A percentile compares a stretch with the other conserved stretches of the same genome.
These are phyloP conservation scores for Akanthomyces lecanii DNA, from an alignment of 2,329 filamentous ascomycete genomes.

Conservation along the genomic window DNA sequence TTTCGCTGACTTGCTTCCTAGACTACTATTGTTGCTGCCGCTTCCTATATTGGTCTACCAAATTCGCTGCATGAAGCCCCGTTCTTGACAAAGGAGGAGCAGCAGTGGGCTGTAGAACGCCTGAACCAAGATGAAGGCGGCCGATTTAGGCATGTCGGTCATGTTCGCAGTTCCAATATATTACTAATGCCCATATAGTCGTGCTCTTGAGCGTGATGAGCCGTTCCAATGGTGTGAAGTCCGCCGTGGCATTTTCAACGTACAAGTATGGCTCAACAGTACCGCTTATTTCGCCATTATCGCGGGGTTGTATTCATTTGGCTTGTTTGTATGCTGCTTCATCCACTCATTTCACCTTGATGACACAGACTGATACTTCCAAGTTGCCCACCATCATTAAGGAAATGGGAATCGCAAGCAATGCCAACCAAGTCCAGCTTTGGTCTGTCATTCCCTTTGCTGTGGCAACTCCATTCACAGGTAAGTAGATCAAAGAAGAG, in stretches of 20 bases:
- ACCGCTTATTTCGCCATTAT: conserved; percentile 57
- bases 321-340: conserved; percentile 50
- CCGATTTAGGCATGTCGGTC: conserved; percentile 29
- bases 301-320: conserved; percentile 58
- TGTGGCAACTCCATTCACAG: conserved; percentile 52
- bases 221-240: conserved; percentile 60
- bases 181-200: conserved; percentile 11
- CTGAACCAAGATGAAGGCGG: conserved; percentile 36
- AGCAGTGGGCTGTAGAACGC: conserved; percentile 43
- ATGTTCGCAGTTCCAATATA: neutral
- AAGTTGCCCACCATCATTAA: conserved; percentile 62
- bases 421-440: conserved; percentile 54
- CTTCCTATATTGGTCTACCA: conserved; percentile 52
- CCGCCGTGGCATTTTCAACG: conserved; percentile 53
- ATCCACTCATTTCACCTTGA: neutral
- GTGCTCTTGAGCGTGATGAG: conserved; percentile 36
- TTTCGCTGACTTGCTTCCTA: conserved; percentile 22
- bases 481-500: conserved; percentile 28
- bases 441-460: conserved; percentile 63
- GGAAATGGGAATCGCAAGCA: conserved; percentile 48
- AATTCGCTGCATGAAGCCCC: conserved; percentile 50
- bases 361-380: neutral
- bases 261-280: conserved; percentile 61
- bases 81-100: conserved; percentile 52
- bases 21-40: conserved; percentile 50